phyloP scores from a whole-genome alignment of 2,329 filamentous ascomycete species.

The Pezizomycotina sp. region DNA sequence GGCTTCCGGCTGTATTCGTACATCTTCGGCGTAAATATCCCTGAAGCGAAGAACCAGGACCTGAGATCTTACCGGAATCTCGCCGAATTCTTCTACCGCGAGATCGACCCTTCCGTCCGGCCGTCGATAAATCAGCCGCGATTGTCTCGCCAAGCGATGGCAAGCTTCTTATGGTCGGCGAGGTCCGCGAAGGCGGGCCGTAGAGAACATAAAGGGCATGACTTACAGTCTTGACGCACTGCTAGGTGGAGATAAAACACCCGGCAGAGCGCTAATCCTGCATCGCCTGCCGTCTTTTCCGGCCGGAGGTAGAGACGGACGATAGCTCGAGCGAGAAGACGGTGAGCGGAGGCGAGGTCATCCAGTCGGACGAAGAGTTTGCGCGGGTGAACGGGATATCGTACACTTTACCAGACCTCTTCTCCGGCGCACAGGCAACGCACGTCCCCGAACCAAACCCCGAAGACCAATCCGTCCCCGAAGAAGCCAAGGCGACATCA shows the following conservation, averaged over 20 bases:
- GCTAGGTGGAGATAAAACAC: constrained; percentile 39
- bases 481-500: constrained; percentile 2
- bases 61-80: constrained; percentile 83
- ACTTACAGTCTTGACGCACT: constrained; percentile 92
- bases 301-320: constrained; percentile 26
- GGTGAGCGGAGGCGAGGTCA: constrained; percentile 41
- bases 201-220: constrained; percentile 97
- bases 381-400: constrained; percentile 86
- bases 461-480: constrained; percentile 8
- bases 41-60: constrained; percentile 75
- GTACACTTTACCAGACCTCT: constrained; percentile 74
- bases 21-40: constrained; percentile 77
- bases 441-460: constrained; percentile 3
- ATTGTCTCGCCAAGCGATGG: constrained; percentile 82
- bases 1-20: constrained; percentile 85
- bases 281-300: constrained; percentile 26
- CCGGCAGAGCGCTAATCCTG: constrained; percentile 35
- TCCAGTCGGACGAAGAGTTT: constrained; percentile 79
- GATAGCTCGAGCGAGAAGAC: constrained; percentile 25
- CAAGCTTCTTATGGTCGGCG: constrained; percentile 76
- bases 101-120: constrained; percentile 70
- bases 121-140: constrained; percentile 70
- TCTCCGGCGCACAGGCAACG: constrained; percentile 50
- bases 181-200: constrained; percentile 67
- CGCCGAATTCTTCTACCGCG: constrained; percentile 92